phyloP scores from a whole-genome alignment of 140 eudicot genomes.

The Stevia rebaudiana region DNA sequence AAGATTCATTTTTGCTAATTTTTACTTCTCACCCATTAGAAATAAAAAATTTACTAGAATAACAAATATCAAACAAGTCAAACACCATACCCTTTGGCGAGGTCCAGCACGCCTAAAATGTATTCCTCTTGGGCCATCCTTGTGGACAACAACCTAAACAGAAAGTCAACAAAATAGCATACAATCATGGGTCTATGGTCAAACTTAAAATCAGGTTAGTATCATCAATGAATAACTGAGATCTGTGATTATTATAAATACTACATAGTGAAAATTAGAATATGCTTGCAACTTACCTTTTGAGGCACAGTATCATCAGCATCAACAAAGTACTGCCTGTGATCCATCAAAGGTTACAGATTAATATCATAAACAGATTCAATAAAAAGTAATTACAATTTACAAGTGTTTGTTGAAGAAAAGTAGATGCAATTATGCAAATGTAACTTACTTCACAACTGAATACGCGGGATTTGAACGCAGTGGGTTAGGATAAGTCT shows the following conservation, averaged over 20 bases:
- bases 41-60: not conserved
- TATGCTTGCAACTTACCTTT: constrained; percentile 40
- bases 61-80: not conserved
- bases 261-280: not conserved
- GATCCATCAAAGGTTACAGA: constrained; percentile 10
- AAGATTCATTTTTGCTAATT: not conserved
- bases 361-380: constrained; percentile 6
- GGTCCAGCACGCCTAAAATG: constrained; percentile 85
- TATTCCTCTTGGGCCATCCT: constrained; percentile 59
- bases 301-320: constrained; percentile 87
- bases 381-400: not conserved
- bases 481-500: constrained; percentile 90
- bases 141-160: constrained; percentile 75
- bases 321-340: constrained; percentile 96
- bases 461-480: constrained; percentile 93
- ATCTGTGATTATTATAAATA: not conserved
- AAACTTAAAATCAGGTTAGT: not conserved
- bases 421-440: constrained; percentile 3
- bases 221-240: not conserved
- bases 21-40: not conserved
- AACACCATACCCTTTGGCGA: constrained; percentile 52
- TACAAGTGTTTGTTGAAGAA: not conserved
- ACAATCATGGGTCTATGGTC: not conserved
- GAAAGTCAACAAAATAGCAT: constrained; percentile 4
- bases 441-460: constrained; percentile 72